A percentile compares a stretch with the other conserved stretches of the same genome.
Evolutionary conservation across 2,329 filamentous ascomycete species (phyloP).

Genomic region (Aureobasidium sp.): DNA sequence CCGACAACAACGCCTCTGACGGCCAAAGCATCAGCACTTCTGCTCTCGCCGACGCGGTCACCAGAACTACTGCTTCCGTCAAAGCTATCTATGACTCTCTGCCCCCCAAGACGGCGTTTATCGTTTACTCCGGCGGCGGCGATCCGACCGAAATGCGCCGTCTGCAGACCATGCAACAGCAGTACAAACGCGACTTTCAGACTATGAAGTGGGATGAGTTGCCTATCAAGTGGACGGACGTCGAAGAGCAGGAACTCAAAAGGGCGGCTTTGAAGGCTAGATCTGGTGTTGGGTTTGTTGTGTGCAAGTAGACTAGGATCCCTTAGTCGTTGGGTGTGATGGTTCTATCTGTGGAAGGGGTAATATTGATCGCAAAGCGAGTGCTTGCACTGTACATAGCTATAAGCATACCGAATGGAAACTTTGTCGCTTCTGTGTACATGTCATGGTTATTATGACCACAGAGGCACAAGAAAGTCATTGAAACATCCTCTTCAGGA

Average conservation of each 20-base stretch:
- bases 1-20: background rate
- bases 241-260: slow-evolving; percentile 53
- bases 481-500: too few relatives aligned
- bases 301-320: background rate
- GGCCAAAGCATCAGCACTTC: slow-evolving; percentile 9
- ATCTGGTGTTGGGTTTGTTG: slow-evolving; percentile 52
- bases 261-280: slow-evolving; percentile 50
- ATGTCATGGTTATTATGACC: background rate
- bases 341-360: background rate
- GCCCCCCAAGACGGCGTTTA: slow-evolving; percentile 53
- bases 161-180: slow-evolving; percentile 50
- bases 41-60: slow-evolving; percentile 40
- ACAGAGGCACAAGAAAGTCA: too few relatives aligned
- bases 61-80: slow-evolving; percentile 46
- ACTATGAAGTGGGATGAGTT: slow-evolving; percentile 58
- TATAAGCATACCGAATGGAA: background rate
- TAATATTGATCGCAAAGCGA: too few relatives aligned
- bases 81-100: slow-evolving; percentile 48
- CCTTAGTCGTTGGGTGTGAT: background rate
- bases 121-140: slow-evolving; percentile 59
- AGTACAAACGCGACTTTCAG: slow-evolving; percentile 51
- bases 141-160: slow-evolving; percentile 52
- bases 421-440: background rate
- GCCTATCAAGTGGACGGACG: slow-evolving; percentile 58
- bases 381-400: background rate